A percentile compares a stretch with the other conserved stretches of the same genome.
phyloP scores from a whole-genome alignment of 129 eudicot species.

The Rutidosis leptorrhynchoides region DNA sequence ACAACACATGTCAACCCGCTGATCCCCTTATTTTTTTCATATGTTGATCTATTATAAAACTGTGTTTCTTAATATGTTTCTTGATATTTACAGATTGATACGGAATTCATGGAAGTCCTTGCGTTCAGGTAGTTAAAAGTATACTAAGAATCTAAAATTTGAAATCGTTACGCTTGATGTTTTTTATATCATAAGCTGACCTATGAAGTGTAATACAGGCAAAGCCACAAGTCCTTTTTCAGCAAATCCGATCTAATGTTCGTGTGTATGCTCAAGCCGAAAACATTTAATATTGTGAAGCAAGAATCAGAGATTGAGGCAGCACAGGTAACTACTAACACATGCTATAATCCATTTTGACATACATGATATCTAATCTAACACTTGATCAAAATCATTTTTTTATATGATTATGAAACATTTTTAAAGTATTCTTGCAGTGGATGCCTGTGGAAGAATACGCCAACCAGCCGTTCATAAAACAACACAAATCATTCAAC shows the following conservation, averaged over 20 bases:
- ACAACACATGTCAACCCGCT: background rate
- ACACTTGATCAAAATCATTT: background rate
- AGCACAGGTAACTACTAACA: conserved; percentile 30
- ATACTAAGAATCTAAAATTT: background rate
- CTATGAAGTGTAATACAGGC: conserved; percentile 32
- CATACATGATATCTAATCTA: no score
- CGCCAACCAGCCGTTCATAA: conserved; percentile 44
- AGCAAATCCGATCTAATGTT: conserved; percentile 52
- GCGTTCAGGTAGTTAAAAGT: conserved; percentile 44
- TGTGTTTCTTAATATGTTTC: background rate
- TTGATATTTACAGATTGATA: conserved; percentile 39
- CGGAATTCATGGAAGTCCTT: conserved; percentile 51
- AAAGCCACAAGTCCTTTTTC: conserved; percentile 47
- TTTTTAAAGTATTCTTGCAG: conserved; percentile 27
- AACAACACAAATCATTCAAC: conserved; percentile 36
- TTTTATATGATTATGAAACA: background rate
- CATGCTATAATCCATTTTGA: background rate
- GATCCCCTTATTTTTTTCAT: background rate
- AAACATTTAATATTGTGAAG: conserved; percentile 32
- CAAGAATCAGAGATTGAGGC: conserved; percentile 45
- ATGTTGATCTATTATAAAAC: conserved; percentile 1
- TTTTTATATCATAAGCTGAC: background rate
- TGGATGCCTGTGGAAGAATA: conserved; percentile 60
- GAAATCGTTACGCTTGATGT: background rate
- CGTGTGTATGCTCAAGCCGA: conserved; percentile 43